A percentile compares a stretch with the other conserved stretches of the same genome.
Evolutionary conservation across 2,329 filamentous ascomycete genomes (phyloP).

Genomic region (Botrytis pseudocinerea): DNA sequence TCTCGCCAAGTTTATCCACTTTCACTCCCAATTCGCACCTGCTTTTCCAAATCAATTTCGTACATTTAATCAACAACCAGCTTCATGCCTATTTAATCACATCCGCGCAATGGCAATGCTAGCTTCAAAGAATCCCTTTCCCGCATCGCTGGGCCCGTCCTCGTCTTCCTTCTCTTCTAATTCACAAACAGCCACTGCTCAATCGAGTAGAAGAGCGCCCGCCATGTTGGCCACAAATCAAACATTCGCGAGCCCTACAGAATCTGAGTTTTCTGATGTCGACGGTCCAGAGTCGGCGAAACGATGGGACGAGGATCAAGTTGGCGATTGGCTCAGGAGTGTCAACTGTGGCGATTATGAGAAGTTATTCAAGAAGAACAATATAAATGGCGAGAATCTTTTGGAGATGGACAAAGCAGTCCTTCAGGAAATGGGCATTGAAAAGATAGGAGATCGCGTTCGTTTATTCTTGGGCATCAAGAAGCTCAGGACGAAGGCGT

Average conservation of each 20-base stretch:
- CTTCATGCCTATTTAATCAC: constrained; percentile 34
- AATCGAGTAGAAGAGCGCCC: constrained; percentile 55
- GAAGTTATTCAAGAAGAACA: constrained; percentile 82
- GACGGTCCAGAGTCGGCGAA: constrained; percentile 74
- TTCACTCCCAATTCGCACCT: constrained; percentile 6
- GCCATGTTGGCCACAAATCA: constrained; percentile 53
- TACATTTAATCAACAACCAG: constrained; percentile 10
- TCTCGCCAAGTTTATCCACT: not conserved
- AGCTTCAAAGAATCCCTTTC: constrained; percentile 71
- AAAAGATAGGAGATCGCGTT: constrained; percentile 95
- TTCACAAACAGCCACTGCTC: constrained; percentile 51
- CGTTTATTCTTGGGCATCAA: constrained; percentile 86
- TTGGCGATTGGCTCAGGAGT: constrained; percentile 85
- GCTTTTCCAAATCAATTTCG: not conserved
- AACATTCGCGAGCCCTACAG: constrained; percentile 74
- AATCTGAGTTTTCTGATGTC: constrained; percentile 87
- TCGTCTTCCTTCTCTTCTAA: constrained; percentile 49
- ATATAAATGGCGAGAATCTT: constrained; percentile 96
- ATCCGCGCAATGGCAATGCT: constrained; percentile 67
- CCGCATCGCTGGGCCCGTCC: constrained; percentile 54
- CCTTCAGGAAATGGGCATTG: constrained; percentile 96
- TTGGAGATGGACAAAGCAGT: constrained; percentile 97
- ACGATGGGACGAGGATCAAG: constrained; percentile 89
- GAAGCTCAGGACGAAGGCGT: constrained; percentile 74
- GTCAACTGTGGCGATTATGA: constrained; percentile 96